Percentiles rank a stretch among this genome's conserved stretches.
These are phyloP conservation scores for Adansonia rubrostipa DNA, from an alignment of 441 rosid genomes.

Conservation along the genomic window DNA sequence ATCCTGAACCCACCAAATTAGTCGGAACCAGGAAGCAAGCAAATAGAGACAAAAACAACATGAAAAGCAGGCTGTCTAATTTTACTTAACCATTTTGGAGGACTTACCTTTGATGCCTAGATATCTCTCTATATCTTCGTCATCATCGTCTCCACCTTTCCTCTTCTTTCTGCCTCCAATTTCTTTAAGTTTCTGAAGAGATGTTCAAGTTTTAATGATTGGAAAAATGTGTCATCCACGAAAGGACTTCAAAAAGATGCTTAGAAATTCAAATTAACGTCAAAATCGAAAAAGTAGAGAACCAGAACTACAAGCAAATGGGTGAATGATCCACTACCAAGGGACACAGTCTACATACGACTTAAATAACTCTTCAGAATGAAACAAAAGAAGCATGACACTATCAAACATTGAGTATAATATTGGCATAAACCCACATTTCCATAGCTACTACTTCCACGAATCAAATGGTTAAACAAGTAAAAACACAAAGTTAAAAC, in stretches of 20 bases:
- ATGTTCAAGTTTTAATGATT: background rate
- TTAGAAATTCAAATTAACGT: conserved; percentile 2
- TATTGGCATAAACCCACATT: background rate
- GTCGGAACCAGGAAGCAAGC: background rate
- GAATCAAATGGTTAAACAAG: background rate
- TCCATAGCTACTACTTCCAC: background rate
- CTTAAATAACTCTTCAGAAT: background rate
- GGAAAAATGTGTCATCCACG: background rate
- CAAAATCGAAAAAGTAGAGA: background rate
- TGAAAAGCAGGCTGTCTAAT: background rate
- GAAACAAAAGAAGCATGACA: background rate
- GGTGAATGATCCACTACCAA: background rate
- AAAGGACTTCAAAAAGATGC: background rate
- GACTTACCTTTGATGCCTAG: conserved; percentile 48
- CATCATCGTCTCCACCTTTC: conserved; percentile 50
- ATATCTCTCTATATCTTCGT: conserved; percentile 63
- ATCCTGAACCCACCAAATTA: background rate
- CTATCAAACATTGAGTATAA: background rate
- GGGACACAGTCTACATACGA: background rate
- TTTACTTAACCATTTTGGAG: conserved; percentile 47
- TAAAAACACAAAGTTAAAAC: background rate
- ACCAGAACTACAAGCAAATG: background rate
- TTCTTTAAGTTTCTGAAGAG: conserved; percentile 63
- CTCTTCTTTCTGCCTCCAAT: conserved; percentile 49
- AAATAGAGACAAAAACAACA: background rate